phyloP scores from a whole-genome alignment of 1,284 basidiomycete species.

The Puccinia coronata region DNA sequence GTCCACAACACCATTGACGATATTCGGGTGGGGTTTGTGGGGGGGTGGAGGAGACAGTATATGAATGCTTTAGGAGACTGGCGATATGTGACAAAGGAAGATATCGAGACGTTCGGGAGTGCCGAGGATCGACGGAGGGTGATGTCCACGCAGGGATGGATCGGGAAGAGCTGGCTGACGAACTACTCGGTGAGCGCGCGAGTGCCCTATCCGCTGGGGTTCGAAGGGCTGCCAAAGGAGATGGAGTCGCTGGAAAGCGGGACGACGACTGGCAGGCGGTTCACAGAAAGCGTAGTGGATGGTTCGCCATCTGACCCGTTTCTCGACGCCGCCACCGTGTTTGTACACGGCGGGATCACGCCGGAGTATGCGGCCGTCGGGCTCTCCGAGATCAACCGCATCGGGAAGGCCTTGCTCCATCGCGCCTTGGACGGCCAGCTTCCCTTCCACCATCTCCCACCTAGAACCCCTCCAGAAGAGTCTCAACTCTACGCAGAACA shows the following conservation, averaged over 20 bases:
- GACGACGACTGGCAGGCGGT: background rate
- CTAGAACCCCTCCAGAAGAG: slow-evolving; percentile 69
- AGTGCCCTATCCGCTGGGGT: slow-evolving; percentile 70
- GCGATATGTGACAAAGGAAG: slow-evolving; percentile 80
- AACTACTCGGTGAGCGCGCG: slow-evolving; percentile 83
- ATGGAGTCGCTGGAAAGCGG: slow-evolving; percentile 27
- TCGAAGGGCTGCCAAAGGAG: background rate
- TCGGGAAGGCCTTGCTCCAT: slow-evolving; percentile 69
- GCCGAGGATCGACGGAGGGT: slow-evolving; percentile 66
- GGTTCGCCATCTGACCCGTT: slow-evolving; percentile 63
- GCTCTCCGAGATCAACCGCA: slow-evolving; percentile 71
- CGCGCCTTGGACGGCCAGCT: slow-evolving; percentile 66
- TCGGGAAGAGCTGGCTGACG: slow-evolving; percentile 77
- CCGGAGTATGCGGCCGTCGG: slow-evolving; percentile 59
- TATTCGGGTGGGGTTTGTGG: too few relatives aligned
- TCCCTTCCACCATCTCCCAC: slow-evolving; percentile 70
- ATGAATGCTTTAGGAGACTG: slow-evolving; percentile 90
- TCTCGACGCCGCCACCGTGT: slow-evolving; percentile 65
- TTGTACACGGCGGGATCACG: slow-evolving; percentile 65
- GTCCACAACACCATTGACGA: too few relatives aligned
- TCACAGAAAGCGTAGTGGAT: slow-evolving; percentile 6
- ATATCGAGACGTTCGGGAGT: slow-evolving; percentile 77
- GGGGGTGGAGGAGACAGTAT: slow-evolving; percentile 50
- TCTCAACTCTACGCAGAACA: slow-evolving; percentile 70
- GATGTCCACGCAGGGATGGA: slow-evolving; percentile 71